These are phyloP conservation scores for Strigomonas oncopelti DNA, from an alignment of 208 protist species.

Conservation along the genomic window DNA sequence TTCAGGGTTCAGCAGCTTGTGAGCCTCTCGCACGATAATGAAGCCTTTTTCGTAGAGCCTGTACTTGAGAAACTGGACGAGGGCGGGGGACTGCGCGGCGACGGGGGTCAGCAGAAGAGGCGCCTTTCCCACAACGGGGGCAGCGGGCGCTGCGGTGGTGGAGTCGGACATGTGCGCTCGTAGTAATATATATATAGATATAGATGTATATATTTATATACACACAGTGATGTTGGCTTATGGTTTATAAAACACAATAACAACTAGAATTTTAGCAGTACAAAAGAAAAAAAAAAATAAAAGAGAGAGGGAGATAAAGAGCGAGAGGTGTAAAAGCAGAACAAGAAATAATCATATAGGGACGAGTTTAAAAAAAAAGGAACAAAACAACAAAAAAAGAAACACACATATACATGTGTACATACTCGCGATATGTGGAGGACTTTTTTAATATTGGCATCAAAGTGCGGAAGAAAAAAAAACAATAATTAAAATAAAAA, in stretches of 20 bases:
- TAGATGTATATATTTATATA: neutral
- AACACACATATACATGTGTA: neutral
- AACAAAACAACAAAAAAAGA: conserved; percentile 10
- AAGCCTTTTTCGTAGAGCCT: conserved; percentile 82
- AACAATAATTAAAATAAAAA: conserved; percentile 1
- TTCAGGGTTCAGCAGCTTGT: conserved; percentile 73
- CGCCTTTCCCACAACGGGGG: conserved; percentile 23
- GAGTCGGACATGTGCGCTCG: neutral
- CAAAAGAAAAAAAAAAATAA: conserved; percentile 15
- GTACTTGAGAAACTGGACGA: conserved; percentile 78
- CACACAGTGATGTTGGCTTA: neutral
- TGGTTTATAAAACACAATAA: conserved; percentile 12
- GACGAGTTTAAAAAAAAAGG: neutral
- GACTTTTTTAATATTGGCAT: conserved; percentile 1
- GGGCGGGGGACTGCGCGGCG: conserved; percentile 47
- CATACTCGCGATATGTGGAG: neutral
- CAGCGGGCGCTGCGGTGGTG: neutral
- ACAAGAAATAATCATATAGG: conserved; percentile 5
- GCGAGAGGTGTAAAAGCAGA: conserved; percentile 5
- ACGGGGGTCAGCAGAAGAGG: conserved; percentile 58
- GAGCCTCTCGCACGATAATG: conserved; percentile 77
- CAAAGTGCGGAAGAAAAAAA: conserved; percentile 7
- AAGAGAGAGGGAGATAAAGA: neutral
- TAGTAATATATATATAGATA: neutral
- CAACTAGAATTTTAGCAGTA: conserved; percentile 1